Base-by-base conservation (phyloP, 75 land plant species). In the Chamaecyparis obtusa region DNA sequence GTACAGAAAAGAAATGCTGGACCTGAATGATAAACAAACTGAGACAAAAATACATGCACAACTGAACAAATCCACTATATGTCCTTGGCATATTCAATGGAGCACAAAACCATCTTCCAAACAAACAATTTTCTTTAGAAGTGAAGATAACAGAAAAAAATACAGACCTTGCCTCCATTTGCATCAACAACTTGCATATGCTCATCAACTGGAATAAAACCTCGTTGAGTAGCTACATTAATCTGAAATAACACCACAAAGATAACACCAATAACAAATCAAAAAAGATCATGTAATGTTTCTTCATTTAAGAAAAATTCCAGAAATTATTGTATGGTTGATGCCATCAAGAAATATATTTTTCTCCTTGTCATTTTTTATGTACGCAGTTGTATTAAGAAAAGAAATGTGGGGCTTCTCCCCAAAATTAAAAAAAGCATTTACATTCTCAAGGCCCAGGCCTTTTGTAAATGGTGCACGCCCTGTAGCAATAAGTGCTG, bases 401-500 rank as follows among this genome's bases (percentile, higher is more conserved):
- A 15, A 87, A n/a, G 14, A 81, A 27, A 36, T 17, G 87, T 7
- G 44, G 19, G 33, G 33, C 24, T 9, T 69, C 39, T 69, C 39
- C 37, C 71, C 9, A 6, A 5, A 1, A 39, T 39, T 1, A 43
- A 39, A 1, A 77, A 17, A 39, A 39, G 14, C 37, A 78, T 83
- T 57, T 94, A 98, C 99, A 93, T 95, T 98, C 86, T 98, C 99
- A 88, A 98, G 90, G 80, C 99, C 99, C 89, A 98, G 92, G 54
- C 99, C 99, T 37, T 94, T 93, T 51, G 99, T 98, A 81, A 94
- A 97, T 77, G 99, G 99, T 88, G 99, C 94, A 44, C 99, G 93
- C 83, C 99, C 99, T 88, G 99, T 97, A 85, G 99, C 99, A 88
- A 98, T 95, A 17, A 98, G 90, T 72, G 99, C 99, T 84, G 99